Conservation (phyloP, 768 basidiomycete genomes). For the Boletus sensibilis region DNA sequence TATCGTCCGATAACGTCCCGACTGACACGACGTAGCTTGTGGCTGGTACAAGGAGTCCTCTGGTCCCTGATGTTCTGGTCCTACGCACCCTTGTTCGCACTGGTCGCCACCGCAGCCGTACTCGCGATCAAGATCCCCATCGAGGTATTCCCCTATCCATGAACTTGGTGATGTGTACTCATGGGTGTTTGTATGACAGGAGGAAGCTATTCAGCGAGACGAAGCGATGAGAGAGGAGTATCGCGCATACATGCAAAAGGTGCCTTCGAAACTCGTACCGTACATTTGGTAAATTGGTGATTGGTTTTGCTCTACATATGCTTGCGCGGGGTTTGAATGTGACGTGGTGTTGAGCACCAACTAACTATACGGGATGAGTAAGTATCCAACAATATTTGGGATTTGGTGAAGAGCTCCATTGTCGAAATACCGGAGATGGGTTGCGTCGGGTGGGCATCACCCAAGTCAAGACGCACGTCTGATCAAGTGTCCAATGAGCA, state of each 20-base stretch:
- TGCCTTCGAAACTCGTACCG: slow-evolving; percentile 13
- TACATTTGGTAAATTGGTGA: neutral
- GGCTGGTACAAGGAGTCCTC: neutral
- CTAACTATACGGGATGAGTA: too few species aligned
- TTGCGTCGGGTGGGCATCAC: too few species aligned
- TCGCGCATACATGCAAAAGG: slow-evolving; percentile 10
- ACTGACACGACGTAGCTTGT: neutral
- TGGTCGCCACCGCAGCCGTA: neutral
- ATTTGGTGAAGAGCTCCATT: too few species aligned
- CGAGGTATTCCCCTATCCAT: neutral
- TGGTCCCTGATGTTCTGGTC: slow-evolving; percentile 10
- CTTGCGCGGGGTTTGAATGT: too few species aligned
- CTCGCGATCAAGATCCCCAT: slow-evolving; percentile 7
- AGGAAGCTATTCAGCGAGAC: slow-evolving; percentile 6
- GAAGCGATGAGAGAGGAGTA: slow-evolving; percentile 9
- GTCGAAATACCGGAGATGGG: too few species aligned
- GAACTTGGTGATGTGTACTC: neutral
- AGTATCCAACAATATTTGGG: too few species aligned
- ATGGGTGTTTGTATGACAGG: neutral
- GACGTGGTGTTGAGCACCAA: too few species aligned
- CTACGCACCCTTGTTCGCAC: neutral
- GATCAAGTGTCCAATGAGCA: neutral
- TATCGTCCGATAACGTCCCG: neutral
- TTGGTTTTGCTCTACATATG: neutral
- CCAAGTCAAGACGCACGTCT: neutral